Evolutionary conservation across 2,329 filamentous ascomycete genomes (phyloP), one percentile per base, ranked within the genome.

Genomic region (Ceratocystiopsis brevicomis): DNA sequence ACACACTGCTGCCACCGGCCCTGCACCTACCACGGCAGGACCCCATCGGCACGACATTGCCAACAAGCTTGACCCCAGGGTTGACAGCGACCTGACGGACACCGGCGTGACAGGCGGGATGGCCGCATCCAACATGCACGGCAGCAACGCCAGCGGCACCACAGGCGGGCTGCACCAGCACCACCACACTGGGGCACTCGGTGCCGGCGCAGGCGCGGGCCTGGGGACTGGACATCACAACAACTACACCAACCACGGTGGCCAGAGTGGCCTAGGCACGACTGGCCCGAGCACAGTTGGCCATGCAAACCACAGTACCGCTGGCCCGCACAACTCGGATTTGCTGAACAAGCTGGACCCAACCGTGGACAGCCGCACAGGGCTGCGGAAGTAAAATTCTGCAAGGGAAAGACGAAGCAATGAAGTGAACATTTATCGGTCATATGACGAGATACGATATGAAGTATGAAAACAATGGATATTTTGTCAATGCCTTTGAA

Each of bases 321-420:
- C 59, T 9, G 62, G 63, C 4, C 62, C 62, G 30, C 63, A 65
- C 49, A 56, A 56, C 48, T 57, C 54, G 32, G 56, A 61, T 44
- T 14, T 62, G 43, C 10, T 58, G 46, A 66, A 66, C 53, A 63
- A 61, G 51, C 40, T 62, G 10, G 61, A 64, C 45, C 61, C 61
- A n/a, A 30, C 67, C 17, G 68, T 76, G 38, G 72, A 76, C 56
- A 68, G 65, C 11, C 40, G 30, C 37, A 44, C 45, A 17, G 45
- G 42, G 6, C 38, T 44, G 42, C 42, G 42, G 37, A 47, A 44
- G 45, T 39, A 42, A 61, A 76, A 52, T 30, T 6, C 10, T 8
- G 25, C 4, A 10, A 9, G 25, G 8, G 25, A 6, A 9, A 30
- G 6, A 11, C 2, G 25, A 30, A 11, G 25, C 8, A 8, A 30